Evolutionary conservation across 2,329 filamentous ascomycete species (phyloP), one percentile per base, ranked within the genome.

Genomic region (Aspergillus persii): DNA sequence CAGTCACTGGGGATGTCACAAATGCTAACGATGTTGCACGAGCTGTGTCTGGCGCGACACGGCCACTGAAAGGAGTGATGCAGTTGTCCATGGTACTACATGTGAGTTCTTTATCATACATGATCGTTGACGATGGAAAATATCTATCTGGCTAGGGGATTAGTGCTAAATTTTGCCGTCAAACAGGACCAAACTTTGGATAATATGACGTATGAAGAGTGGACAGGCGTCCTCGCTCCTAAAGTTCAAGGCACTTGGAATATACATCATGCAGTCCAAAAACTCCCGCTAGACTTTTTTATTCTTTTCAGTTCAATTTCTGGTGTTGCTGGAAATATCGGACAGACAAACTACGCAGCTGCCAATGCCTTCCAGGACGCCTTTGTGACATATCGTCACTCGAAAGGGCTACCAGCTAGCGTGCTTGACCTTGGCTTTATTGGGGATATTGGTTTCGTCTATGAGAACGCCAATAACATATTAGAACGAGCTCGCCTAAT

Each of bases 251-350:
- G 60, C 8, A 54, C 67, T 58, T 73, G 68, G 68, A 72, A 66
- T 39, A 63, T 69, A 7, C 71, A 75, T 46, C 8, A 33, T 8
- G 50, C 51, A 2, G 51, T 54, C 8, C 8, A 41, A 41, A 23
- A 41, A 23, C 27, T 18, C 57, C 26, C 66, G 0, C 67, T 80
- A 2, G 77, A 79, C 58, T 80, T 80, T 63, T 79, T 79, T 61
- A 58, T 79, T n/a, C 58, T 76, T 15, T 63, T 79, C 12, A 74
- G 74, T 3, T 78, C 76, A 0, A 53, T 72, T 0, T 65, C 67
- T 8, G 71, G 72, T 8, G 64, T 72, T 2, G 58, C 76, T 49
- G 69, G 72, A 18, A 60, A 64, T 30, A 44, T 62, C 31, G 66
- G 66, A 51, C 63, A 76, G 49, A 68, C 69, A 1, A 72, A 68